phyloP scores from a whole-genome alignment of 2,329 filamentous ascomycete species.

The Monosporascus sp. region DNA sequence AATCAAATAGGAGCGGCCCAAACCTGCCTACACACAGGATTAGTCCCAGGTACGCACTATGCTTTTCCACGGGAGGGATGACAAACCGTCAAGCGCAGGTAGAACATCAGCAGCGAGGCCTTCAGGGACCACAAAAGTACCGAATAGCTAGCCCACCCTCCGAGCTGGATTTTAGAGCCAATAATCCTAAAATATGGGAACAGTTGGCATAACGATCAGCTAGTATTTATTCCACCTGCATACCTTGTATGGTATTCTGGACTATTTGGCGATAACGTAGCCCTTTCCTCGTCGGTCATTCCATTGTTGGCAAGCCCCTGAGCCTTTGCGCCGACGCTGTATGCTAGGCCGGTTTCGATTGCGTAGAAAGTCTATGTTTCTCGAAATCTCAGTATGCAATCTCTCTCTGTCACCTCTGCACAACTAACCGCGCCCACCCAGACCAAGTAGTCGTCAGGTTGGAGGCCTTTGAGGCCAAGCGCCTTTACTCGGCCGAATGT shows the following conservation, averaged over 20 bases:
- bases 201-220: not conserved
- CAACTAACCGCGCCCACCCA: conserved; percentile 29
- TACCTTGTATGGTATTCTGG: conserved; percentile 34
- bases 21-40: conserved; percentile 26
- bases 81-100: conserved; percentile 41
- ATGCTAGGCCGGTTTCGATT: conserved; percentile 42
- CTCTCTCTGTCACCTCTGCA: not conserved
- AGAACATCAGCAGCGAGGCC: conserved; percentile 49
- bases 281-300: conserved; percentile 46
- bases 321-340: conserved; percentile 41
- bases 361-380: conserved; percentile 41
- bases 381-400: conserved; percentile 2
- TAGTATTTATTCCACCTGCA: not conserved
- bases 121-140: conserved; percentile 48
- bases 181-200: conserved; percentile 29
- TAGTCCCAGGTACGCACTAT: not conserved
- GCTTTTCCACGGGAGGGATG: not conserved
- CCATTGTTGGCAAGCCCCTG: conserved; percentile 48
- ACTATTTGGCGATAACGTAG: conserved; percentile 33
- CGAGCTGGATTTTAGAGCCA: conserved; percentile 47
- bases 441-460: conserved; percentile 31
- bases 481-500: conserved; percentile 30
- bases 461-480: conserved; percentile 26
- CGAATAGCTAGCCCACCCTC: conserved; percentile 50
- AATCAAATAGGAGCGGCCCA: conserved; percentile 34